These are phyloP conservation scores for Colletotrichum navitas DNA, from an alignment of 2,329 filamentous ascomycete genomes.

Conservation along the genomic window DNA sequence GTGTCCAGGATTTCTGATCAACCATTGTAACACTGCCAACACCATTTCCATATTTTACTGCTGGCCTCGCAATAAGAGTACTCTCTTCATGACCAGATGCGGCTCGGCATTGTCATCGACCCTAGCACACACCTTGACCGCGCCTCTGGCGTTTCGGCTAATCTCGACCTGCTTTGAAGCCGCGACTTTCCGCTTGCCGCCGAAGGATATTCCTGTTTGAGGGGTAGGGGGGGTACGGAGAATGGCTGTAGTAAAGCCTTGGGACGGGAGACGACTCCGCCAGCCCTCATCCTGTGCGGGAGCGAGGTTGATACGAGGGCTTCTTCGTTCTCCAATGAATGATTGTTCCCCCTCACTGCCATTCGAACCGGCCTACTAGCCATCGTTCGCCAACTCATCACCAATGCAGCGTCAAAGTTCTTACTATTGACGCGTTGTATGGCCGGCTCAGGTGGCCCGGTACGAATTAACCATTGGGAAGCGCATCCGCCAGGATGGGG, in stretches of 20 bases:
- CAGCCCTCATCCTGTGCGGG: neutral
- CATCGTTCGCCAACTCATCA: neutral
- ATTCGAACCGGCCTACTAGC: neutral
- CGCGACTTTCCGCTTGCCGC: neutral
- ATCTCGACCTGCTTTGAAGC: neutral
- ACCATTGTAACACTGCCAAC: neutral
- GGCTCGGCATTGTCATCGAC: neutral
- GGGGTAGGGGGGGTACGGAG: neutral
- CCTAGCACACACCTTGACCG: neutral
- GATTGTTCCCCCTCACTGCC: neutral
- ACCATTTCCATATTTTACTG: neutral
- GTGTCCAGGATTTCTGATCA: slow-evolving; percentile 76
- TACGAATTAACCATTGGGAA: slow-evolving; percentile 4
- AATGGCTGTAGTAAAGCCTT: neutral
- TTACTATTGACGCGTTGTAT: neutral
- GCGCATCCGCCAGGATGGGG: slow-evolving; percentile 28
- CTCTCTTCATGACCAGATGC: neutral
- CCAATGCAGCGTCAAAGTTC: neutral
- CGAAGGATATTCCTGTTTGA: neutral
- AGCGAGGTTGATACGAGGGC: neutral
- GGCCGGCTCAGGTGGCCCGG: neutral
- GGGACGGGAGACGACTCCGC: neutral
- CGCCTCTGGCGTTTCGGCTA: neutral
- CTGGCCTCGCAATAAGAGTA: too few species aligned
- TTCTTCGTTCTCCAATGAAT: neutral